Evolutionary conservation across 176 grass and related monocot species (phyloP).

Genomic region (Olyra latifolia): DNA sequence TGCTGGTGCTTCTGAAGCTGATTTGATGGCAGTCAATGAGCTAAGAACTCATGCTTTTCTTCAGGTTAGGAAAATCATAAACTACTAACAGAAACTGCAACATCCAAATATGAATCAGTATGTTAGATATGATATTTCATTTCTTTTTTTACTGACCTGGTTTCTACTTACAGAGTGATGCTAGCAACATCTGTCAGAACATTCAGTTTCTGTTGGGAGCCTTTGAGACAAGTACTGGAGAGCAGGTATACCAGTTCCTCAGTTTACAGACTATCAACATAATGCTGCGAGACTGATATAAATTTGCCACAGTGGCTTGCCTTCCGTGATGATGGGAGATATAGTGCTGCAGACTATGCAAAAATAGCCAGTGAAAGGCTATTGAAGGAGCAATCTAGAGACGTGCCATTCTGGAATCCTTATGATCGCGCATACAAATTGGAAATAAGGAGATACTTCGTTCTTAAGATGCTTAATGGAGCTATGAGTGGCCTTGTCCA

Average conservation of each 20-base stretch:
- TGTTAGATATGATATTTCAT: slow-evolving; percentile 26
- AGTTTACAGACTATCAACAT: background rate
- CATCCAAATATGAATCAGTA: background rate
- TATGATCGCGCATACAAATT: slow-evolving; percentile 60
- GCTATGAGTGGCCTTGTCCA: slow-evolving; percentile 73
- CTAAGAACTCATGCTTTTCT: slow-evolving; percentile 69
- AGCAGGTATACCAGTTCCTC: slow-evolving; percentile 63
- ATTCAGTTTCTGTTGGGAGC: slow-evolving; percentile 88
- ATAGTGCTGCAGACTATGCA: slow-evolving; percentile 85
- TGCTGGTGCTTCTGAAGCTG: slow-evolving; percentile 75
- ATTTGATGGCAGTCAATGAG: slow-evolving; percentile 96
- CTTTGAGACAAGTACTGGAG: slow-evolving; percentile 90
- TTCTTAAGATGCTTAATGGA: slow-evolving; percentile 87
- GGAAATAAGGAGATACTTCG: slow-evolving; percentile 72
- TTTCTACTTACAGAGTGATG: slow-evolving; percentile 52
- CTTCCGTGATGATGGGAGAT: slow-evolving; percentile 78
- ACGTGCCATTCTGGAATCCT: slow-evolving; percentile 54
- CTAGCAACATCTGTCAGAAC: slow-evolving; percentile 56
- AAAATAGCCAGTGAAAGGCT: slow-evolving; percentile 61
- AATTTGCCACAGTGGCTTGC: slow-evolving; percentile 73
- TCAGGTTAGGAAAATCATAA: slow-evolving; percentile 62
- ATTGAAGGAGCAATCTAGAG: slow-evolving; percentile 46
- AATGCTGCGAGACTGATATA: slow-evolving; percentile 16
- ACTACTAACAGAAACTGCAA: background rate
- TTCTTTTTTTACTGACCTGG: background rate